Evolutionary conservation across 164 flowering plant genomes (phyloP), one percentile per base, ranked within the genome.

Genomic region (Vitis riparia): DNA sequence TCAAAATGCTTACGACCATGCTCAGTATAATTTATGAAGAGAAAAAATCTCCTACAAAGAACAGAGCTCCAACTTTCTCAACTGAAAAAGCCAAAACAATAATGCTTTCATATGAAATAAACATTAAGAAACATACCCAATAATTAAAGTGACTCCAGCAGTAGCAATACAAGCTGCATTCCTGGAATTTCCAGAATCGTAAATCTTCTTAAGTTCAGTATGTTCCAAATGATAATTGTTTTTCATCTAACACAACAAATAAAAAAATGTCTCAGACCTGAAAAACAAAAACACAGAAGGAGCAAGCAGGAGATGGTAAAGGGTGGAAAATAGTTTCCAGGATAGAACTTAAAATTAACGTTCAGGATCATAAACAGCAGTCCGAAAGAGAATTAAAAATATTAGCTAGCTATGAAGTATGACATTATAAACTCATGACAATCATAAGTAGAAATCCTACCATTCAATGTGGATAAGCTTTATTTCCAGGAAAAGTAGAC

Each of bases 141-240:
- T 60, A 63, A 91, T 63, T 55, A 93, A 82, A 68, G 93, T 66
- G 59, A 91, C 84, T 76, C 94, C 98, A 71, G 96, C 98, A 68
- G 98, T 93, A 30, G 97, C 97, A 69, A 88, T 55, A 70, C 85
- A 85, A 74, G 91, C 76, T 69, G 89, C 76, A 56, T 75, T 47
- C 66, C 87, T 85, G 62, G 80, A 63, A 71, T 68, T 75, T 56
- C 86, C 90, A 32, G 86, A 68, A 70, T 78, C 74, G 71, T 85
- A 87, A 68, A 88, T 85, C 79, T 88, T 91, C 78, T 84, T 87
- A 0, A 95, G 62, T 53, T 95, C 99, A 8, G 71, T 76, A 65
- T 84, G 84, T 68, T 84, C 92, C 58, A 89, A 59, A 2, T 80
- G 63, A 63, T 73, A 65, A 66, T 74, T 77, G 62, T 55, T 69